Evolutionary conservation across 352 stramenopile species (phyloP).

Genomic region (Phytopythium aichiense): DNA sequence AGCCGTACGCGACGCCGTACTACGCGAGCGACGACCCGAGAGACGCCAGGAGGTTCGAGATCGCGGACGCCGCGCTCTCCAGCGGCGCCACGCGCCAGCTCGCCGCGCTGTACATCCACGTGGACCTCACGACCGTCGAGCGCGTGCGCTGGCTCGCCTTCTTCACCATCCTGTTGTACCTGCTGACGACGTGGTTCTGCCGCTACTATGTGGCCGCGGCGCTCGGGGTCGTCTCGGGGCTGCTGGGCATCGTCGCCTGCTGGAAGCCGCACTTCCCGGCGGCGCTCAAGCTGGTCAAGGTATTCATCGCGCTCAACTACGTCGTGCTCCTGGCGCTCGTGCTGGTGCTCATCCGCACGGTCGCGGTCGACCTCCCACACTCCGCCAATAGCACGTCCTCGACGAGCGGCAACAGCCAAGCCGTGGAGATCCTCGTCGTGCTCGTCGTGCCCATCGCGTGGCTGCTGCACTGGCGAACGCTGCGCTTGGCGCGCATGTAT

Average conservation of each 20-base stretch:
- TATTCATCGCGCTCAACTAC: slow-evolving; percentile 32
- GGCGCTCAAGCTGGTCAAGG: slow-evolving; percentile 23
- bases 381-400: neutral
- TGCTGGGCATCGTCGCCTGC: slow-evolving; percentile 23
- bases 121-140: slow-evolving; percentile 31
- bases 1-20: neutral
- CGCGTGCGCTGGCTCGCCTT: slow-evolving; percentile 29
- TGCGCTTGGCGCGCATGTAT: slow-evolving; percentile 24
- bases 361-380: slow-evolving; percentile 20
- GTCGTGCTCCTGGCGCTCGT: slow-evolving; percentile 21
- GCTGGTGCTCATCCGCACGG: slow-evolving; percentile 18
- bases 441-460: slow-evolving; percentile 16
- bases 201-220: slow-evolving; percentile 23
- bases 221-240: slow-evolving; percentile 21
- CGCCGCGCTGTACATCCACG: slow-evolving; percentile 28
- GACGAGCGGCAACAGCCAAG: slow-evolving; percentile 6
- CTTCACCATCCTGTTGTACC: slow-evolving; percentile 32
- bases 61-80: neutral
- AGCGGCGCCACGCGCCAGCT: slow-evolving; percentile 12
- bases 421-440: slow-evolving; percentile 23
- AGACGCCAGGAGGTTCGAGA: neutral
- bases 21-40: neutral
- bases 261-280: slow-evolving; percentile 21
- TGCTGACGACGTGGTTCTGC: slow-evolving; percentile 24
- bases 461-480: slow-evolving; percentile 25